phyloP scores from a whole-genome alignment of 2,329 filamentous ascomycete genomes.

The Neonectria hederae region DNA sequence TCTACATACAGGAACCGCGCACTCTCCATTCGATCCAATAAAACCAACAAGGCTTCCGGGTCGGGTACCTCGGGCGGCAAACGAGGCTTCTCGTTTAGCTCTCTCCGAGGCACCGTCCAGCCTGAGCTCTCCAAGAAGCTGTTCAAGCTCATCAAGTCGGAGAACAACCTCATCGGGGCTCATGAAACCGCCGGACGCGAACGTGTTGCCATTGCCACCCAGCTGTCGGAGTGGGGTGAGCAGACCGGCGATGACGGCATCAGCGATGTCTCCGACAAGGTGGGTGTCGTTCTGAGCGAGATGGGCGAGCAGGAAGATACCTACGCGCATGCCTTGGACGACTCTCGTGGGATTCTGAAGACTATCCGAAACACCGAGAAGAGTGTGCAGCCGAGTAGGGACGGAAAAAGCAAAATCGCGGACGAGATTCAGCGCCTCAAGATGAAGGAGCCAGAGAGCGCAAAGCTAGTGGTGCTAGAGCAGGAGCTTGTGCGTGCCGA shows the following conservation, averaged over 20 bases:
- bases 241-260: constrained; percentile 86
- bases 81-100: constrained; percentile 85
- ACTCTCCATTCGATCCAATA: constrained; percentile 76
- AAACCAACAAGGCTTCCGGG: constrained; percentile 54
- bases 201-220: constrained; percentile 83
- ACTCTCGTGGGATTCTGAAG: constrained; percentile 84
- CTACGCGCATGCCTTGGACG: constrained; percentile 88
- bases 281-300: constrained; percentile 91
- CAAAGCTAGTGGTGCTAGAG: constrained; percentile 84
- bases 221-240: constrained; percentile 97
- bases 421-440: constrained; percentile 95
- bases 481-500: constrained; percentile 97
- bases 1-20: constrained; percentile 71
- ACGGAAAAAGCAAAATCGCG: constrained; percentile 85
- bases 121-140: constrained; percentile 90
- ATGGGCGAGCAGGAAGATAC: constrained; percentile 92
- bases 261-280: constrained; percentile 92
- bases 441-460: constrained; percentile 88
- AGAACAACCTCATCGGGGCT: constrained; percentile 86
- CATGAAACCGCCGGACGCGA: constrained; percentile 88
- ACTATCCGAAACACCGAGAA: constrained; percentile 94
- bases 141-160: constrained; percentile 92
- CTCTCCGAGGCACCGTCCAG: constrained; percentile 84
- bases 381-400: constrained; percentile 91
- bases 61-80: constrained; percentile 54